Evolutionary conservation across 331 rosid species (phyloP).

Genomic region (Saraca asoca): DNA sequence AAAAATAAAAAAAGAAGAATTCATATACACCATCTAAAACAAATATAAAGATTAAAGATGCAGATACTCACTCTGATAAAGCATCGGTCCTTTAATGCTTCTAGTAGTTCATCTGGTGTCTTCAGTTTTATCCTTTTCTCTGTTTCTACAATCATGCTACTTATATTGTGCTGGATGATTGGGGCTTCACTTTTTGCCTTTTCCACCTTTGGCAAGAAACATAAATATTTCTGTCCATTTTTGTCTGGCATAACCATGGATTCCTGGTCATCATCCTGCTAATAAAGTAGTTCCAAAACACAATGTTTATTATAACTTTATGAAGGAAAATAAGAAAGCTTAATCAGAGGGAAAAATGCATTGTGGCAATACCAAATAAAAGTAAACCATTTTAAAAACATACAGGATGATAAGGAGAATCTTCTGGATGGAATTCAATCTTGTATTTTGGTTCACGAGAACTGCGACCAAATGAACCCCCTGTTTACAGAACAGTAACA

Average conservation of each 20-base stretch:
- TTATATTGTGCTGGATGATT: conserved; percentile 61
- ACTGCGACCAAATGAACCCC: conserved; percentile 68
- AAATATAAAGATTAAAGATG: conserved; percentile 8
- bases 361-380: conserved; percentile 4
- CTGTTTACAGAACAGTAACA: conserved; percentile 38
- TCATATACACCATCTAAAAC: conserved; percentile 26
- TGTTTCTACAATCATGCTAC: conserved; percentile 84
- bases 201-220: conserved; percentile 91
- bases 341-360: not conserved
- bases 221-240: conserved; percentile 71
- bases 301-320: too few relatives aligned
- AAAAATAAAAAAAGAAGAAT: too few relatives aligned
- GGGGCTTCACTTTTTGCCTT: conserved; percentile 68
- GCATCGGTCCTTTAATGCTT: conserved; percentile 75
- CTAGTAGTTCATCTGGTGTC: conserved; percentile 96
- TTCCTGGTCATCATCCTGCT: conserved; percentile 90
- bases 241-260: conserved; percentile 67
- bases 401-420: conserved; percentile 81
- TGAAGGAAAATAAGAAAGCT: not conserved
- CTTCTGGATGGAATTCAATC: conserved; percentile 78
- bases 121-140: conserved; percentile 76
- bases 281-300: conserved; percentile 22
- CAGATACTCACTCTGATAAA: conserved; percentile 66
- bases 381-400: conserved; percentile 25
- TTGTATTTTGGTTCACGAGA: conserved; percentile 87